Evolutionary conservation across 345 rosid species (phyloP).

Genomic region (Eucalyptus coolabah): DNA sequence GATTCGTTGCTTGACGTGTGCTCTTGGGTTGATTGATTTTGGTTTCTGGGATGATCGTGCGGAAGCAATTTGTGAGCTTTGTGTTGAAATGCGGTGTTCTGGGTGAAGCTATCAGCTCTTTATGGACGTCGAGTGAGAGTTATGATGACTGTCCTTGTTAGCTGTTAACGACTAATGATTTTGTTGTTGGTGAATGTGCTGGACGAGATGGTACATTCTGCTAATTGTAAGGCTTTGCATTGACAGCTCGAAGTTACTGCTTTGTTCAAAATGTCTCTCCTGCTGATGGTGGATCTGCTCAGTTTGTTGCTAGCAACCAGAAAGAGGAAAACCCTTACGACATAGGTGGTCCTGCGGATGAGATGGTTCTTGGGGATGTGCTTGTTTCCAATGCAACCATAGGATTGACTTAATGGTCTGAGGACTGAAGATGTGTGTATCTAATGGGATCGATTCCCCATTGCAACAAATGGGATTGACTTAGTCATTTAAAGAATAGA

Average conservation of each 20-base stretch:
- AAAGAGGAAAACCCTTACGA: accelerated
- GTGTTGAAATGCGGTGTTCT: neutral
- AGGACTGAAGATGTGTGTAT: neutral
- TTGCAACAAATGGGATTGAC: neutral
- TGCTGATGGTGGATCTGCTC: neutral
- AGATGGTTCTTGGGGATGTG: neutral
- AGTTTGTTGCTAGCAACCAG: neutral
- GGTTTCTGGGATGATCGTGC: neutral
- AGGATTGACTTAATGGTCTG: neutral
- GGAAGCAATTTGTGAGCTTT: neutral
- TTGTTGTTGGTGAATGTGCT: neutral
- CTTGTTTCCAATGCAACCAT: neutral
- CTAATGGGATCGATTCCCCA: neutral
- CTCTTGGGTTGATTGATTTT: neutral
- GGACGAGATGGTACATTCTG: neutral
- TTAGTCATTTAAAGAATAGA: neutral
- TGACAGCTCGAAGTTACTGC: neutral
- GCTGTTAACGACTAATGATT: neutral
- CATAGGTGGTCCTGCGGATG: neutral
- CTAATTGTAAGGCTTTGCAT: neutral
- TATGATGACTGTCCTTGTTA: neutral
- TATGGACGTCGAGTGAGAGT: neutral
- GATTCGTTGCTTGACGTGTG: neutral
- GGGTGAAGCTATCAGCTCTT: neutral
- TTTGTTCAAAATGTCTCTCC: neutral